phyloP scores from a whole-genome alignment of 2,329 filamentous ascomycete genomes.

The Diaporthe vexans region DNA sequence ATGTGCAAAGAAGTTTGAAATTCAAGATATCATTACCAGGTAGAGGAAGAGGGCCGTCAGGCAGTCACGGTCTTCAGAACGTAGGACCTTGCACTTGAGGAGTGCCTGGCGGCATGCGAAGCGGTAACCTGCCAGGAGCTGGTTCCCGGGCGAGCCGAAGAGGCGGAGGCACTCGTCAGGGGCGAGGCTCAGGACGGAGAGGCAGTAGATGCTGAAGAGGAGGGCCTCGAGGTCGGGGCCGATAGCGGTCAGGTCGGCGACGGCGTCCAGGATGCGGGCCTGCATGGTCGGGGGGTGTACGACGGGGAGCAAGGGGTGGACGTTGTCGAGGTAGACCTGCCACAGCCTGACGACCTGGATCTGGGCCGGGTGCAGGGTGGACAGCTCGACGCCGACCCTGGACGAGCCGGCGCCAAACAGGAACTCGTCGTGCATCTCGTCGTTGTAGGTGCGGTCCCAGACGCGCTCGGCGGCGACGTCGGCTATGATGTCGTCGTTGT shows the following conservation, averaged over 20 bases:
- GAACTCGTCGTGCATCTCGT: neutral
- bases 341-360: neutral
- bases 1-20: no score
- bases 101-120: slow-evolving; percentile 1
- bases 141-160: neutral
- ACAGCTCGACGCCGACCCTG: neutral
- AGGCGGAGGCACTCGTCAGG: neutral
- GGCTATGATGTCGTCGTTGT: no score
- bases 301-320: neutral
- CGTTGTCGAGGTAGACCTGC: neutral
- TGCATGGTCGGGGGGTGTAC: neutral
- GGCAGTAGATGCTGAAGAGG: neutral
- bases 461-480: neutral
- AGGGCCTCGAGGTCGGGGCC: neutral
- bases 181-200: neutral
- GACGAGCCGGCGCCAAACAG: neutral
- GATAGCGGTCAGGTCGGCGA: neutral
- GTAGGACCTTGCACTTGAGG: neutral
- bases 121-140: neutral
- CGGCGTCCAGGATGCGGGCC: neutral
- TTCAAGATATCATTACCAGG: neutral
- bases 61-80: neutral
- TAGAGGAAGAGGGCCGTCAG: neutral
- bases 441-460: slow-evolving; percentile 4
- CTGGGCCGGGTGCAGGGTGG: neutral